Conservation (phyloP, 2,329 filamentous ascomycete species). For the Pseudopithomyces maydicus region DNA sequence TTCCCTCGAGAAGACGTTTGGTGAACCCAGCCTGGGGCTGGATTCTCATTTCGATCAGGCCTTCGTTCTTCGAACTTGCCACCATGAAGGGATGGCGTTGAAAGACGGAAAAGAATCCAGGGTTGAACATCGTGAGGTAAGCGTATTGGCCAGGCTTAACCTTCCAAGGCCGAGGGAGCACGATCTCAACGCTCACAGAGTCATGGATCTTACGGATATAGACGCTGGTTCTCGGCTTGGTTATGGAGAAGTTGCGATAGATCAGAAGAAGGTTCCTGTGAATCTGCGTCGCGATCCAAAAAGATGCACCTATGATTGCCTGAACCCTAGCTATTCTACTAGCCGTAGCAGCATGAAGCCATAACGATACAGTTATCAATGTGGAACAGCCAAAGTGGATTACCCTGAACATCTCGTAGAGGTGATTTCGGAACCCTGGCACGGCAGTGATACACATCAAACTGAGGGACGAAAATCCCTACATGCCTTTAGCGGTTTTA, state of each 20-base stretch:
- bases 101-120: constrained; percentile 15
- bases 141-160: constrained; percentile 19
- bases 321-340: constrained; percentile 7
- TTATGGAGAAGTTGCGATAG: constrained; percentile 20
- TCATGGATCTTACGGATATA: constrained; percentile 14
- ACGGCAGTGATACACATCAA: constrained; percentile 11
- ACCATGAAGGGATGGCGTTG: constrained; percentile 22
- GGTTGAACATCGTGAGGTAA: constrained; percentile 16
- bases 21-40: constrained; percentile 18
- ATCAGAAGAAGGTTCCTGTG: constrained; percentile 14
- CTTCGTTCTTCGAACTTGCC: not conserved
- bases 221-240: constrained; percentile 10
- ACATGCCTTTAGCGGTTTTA: constrained; percentile 1
- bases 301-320: constrained; percentile 7
- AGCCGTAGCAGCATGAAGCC: constrained; percentile 9
- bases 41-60: constrained; percentile 13
- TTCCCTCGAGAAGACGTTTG: constrained; percentile 1
- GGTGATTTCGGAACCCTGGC: not conserved
- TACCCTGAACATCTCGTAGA: constrained; percentile 12
- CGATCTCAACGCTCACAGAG: constrained; percentile 14
- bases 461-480: constrained; percentile 5
- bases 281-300: constrained; percentile 11
- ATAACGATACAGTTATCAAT: constrained; percentile 14
- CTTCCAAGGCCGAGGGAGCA: constrained; percentile 14
- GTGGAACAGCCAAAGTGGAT: constrained; percentile 14